Percentiles rank a stretch among this genome's conserved stretches.
phyloP scores from a whole-genome alignment of 176 grass and related monocot genomes.

The Aegilops tauschii region DNA sequence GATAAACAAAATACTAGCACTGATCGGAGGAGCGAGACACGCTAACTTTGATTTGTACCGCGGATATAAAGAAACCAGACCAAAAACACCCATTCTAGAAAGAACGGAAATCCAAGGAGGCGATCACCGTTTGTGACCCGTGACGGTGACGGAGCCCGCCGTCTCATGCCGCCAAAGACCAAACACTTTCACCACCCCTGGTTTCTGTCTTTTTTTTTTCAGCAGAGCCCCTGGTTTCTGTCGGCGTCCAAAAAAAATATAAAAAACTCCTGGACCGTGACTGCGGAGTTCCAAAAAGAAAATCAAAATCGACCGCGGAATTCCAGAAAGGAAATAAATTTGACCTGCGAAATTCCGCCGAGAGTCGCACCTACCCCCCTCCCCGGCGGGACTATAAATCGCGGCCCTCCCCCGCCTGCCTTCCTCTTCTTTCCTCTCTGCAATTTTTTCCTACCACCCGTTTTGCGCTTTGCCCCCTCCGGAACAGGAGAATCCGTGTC shows the following conservation, averaged over 20 bases:
- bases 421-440: slow-evolving; percentile 20
- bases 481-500: slow-evolving; percentile 14
- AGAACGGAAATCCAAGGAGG: not conserved
- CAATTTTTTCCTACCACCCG: slow-evolving; percentile 17
- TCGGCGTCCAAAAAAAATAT: not conserved
- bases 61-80: not conserved
- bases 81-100: not conserved
- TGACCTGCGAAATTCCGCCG: not conserved
- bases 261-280: not conserved
- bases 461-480: slow-evolving; percentile 47
- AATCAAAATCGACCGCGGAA: not conserved
- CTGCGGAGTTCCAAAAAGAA: not conserved
- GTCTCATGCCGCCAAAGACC: not conserved
- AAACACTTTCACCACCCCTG: not conserved
- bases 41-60: not conserved
- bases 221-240: not conserved
- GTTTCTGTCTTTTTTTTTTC: not conserved
- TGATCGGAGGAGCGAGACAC: too few species aligned
- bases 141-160: not conserved
- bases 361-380: slow-evolving; percentile 7
- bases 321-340: not conserved
- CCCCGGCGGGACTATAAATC: slow-evolving; percentile 35
- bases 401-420: not conserved
- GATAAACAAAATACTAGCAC: too few species aligned
- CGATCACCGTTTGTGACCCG: not conserved